phyloP scores from a whole-genome alignment of 441 rosid species.

The Jatropha podagrica region DNA sequence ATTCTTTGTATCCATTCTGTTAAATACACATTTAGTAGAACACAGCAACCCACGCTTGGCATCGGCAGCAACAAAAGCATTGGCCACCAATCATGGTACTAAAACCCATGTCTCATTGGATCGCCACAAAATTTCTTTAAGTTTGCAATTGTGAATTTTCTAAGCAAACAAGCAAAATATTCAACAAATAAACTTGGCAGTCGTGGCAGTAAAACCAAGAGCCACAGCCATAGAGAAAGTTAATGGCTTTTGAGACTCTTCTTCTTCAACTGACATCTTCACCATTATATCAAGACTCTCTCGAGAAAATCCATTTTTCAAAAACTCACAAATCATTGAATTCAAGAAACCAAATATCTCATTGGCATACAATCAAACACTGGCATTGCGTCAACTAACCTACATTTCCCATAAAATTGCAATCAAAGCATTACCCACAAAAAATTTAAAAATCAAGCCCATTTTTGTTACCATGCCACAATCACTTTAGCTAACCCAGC shows the following conservation, averaged over 20 bases:
- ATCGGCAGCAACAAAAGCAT: slow-evolving; percentile 58
- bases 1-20: slow-evolving; percentile 39
- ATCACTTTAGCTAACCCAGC: slow-evolving; percentile 39
- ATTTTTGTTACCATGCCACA: slow-evolving; percentile 57
- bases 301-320: slow-evolving; percentile 42
- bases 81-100: slow-evolving; percentile 44
- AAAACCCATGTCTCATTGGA: slow-evolving; percentile 47
- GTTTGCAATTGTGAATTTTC: slow-evolving; percentile 35
- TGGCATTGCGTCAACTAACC: slow-evolving; percentile 39
- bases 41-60: slow-evolving; percentile 49
- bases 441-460: slow-evolving; percentile 35
- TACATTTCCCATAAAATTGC: slow-evolving; percentile 51
- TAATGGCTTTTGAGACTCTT: not conserved
- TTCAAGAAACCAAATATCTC: slow-evolving; percentile 67
- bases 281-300: slow-evolving; percentile 40
- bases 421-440: slow-evolving; percentile 51
- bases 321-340: slow-evolving; percentile 46
- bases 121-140: slow-evolving; percentile 65
- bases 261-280: slow-evolving; percentile 44
- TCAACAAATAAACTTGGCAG: slow-evolving; percentile 41
- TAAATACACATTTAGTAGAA: slow-evolving; percentile 47
- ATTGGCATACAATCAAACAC: slow-evolving; percentile 49
- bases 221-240: no score
- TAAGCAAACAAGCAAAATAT: slow-evolving; percentile 44
- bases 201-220: no score